Base-by-base conservation (phyloP, 192 early-diverging fungal genomes). In the Podochytrium sp. region DNA sequence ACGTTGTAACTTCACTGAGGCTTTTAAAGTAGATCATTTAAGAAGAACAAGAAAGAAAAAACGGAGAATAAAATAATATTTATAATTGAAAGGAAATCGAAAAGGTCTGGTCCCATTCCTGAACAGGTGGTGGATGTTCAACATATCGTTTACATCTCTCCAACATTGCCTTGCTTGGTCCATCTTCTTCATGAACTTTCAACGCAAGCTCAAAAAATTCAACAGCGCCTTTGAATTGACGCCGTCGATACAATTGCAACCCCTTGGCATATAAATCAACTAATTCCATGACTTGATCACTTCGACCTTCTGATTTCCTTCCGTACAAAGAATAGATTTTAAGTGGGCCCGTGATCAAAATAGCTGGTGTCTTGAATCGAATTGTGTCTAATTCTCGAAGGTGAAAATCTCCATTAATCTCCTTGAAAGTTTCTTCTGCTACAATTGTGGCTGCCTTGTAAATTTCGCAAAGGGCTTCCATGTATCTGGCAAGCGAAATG, bases 101-200 rank as follows among this genome's bases (percentile, higher is more conserved):
- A 59, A 37, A 71, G 29, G 18, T 39, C 16, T 38, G 56, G 40
- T 71, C 69, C 69, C 69, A 71, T 27, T 71, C 69, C 1, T 10
- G 23, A 18, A 60, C 29, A 18, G 53, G 56, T 7, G 69, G 69
- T 27, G 69, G 69, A 6, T 35, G 29, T 4, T 71, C 69, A 1
- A 71, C 27, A 47, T 43, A 71, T 20, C 12, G 30, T 25, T 43
- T 35, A 30, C 69, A 71, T 27, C 69, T n/a, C 10, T n/a, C 25
- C 25, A 55, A 6, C 69, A 71, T 71, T 1, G 56, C 41, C 40
- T 71, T 71, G 56, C 69, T 71, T 59, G 69, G 69, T 5, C 69
- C 69, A 71, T 71, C 69, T 4, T 60, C 57, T 42, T 27, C 37
- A 34, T 60, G 6, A 34, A 71, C 69, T 10, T 33, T 33, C 1